Evolutionary conservation across 2,329 filamentous ascomycete species (phyloP), one percentile per base, ranked within the genome.

Genomic region (Penicillium rolfsii): DNA sequence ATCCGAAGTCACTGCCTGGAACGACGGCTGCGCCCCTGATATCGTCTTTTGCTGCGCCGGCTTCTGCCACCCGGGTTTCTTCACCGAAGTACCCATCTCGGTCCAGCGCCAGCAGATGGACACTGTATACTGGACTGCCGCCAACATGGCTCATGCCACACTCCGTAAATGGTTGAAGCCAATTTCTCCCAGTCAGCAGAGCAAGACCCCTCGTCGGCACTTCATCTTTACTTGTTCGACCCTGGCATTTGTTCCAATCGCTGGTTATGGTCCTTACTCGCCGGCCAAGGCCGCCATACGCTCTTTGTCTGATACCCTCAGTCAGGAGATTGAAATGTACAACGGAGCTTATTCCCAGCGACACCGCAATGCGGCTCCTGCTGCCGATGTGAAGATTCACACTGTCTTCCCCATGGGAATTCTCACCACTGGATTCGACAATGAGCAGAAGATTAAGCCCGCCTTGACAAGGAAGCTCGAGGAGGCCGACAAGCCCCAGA

Each of bases 31-130:
- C 26, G 76, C 88, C 30, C 91, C 91, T 0, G 94, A 98, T 73
- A 84, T 97, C 59, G 90, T 98, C 36, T 98, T 95, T 93, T 93
- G 91, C 74, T 85, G 93, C 54, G 94, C 94, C 3, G 94, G 94
- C 62, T 82, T 85, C 65, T 85, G 90, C 5, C 83, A 82, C 16
- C 93, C 93, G 0, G 84, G 86, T 38, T 88, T 96, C 63, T 96
- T 94, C 80, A 76, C 91, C 66, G 91, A 97, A 63, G 87, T 87
- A 41, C 83, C 89, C 8, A 80, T 91, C 55, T 80, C 87, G 7
- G 85, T 84, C 11, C 80, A 93, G 66, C 85, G 89, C 45, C 81
- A 83, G 65, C 91, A 96, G 75, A 97, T 97, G 91, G 91, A 97
- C 72, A 85, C 94, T 68, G 94, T 97, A 79, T 98, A 91, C 80